These are phyloP conservation scores for Dissophora ornata DNA, from an alignment of 192 early-diverging fungal species.

Conservation along the genomic window DNA sequence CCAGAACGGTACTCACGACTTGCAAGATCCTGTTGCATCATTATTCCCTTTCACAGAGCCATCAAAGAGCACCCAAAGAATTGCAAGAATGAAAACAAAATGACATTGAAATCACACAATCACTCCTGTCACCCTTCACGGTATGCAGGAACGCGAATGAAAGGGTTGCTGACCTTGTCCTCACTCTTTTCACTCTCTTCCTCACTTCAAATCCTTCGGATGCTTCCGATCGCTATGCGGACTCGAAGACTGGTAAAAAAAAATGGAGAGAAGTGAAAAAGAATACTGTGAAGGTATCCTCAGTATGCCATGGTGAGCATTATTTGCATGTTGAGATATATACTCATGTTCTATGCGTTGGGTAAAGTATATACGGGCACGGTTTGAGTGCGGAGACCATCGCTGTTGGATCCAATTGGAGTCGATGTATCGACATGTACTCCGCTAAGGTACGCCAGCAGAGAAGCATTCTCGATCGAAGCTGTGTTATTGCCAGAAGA, in stretches of 20 bases:
- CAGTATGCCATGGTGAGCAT: too few species aligned
- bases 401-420: neutral
- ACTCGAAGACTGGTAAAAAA: too few species aligned
- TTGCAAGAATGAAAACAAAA: slow-evolving; percentile 12
- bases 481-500: too few species aligned
- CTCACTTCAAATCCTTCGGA: slow-evolving; percentile 1
- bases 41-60: neutral
- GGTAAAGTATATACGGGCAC: slow-evolving; percentile 6
- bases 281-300: too few species aligned
- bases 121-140: too few species aligned
- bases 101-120: too few species aligned
- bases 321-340: too few species aligned
- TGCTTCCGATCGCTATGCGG: neutral
- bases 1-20: too few species aligned
- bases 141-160: neutral
- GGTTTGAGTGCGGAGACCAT: neutral
- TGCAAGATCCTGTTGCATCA: neutral
- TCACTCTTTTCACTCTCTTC: too few species aligned
- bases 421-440: slow-evolving; percentile 1
- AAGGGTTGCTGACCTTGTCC: slow-evolving; percentile 23
- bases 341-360: neutral
- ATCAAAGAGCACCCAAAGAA: neutral
- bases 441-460: slow-evolving; percentile 2
- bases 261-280: too few species aligned
- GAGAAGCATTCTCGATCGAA: too few species aligned